Percentiles rank a stretch among this genome's conserved stretches.
These are phyloP conservation scores for Phytophthora syringae DNA, from an alignment of 352 stramenopile genomes.

Conservation along the genomic window DNA sequence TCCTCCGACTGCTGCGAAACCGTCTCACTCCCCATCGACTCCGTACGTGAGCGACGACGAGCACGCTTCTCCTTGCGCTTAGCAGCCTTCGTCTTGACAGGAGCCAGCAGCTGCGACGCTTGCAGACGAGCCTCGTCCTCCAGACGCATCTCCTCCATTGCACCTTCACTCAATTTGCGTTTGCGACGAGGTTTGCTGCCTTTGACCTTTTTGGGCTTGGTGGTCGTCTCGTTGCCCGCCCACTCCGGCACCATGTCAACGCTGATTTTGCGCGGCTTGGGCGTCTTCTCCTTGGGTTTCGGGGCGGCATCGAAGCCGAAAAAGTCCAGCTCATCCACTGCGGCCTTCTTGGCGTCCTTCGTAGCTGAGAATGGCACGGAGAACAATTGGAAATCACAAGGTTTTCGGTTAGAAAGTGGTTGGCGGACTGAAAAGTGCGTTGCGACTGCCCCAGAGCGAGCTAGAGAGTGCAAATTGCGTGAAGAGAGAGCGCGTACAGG, in stretches of 20 bases:
- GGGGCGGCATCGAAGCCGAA: conserved; percentile 71
- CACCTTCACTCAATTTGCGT: conserved; percentile 85
- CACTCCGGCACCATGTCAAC: conserved; percentile 73
- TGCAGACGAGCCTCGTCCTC: conserved; percentile 72
- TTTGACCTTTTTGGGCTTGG: conserved; percentile 48
- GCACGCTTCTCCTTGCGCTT: conserved; percentile 56
- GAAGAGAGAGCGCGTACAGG: conserved; percentile 14
- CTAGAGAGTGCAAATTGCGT: conserved; percentile 6
- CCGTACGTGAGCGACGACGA: conserved; percentile 45
- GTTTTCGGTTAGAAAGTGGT: conserved; percentile 3
- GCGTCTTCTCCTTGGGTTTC: conserved; percentile 40
- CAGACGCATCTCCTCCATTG: conserved; percentile 71
- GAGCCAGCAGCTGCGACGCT: conserved; percentile 70
- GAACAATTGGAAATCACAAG: conserved; percentile 8
- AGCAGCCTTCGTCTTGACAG: conserved; percentile 46
- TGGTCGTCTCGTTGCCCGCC: conserved; percentile 54
- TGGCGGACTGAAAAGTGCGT: background rate
- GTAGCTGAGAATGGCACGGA: conserved; percentile 10
- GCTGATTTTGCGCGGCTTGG: conserved; percentile 67
- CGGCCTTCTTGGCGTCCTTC: conserved; percentile 27
- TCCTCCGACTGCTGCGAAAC: conserved; percentile 13
- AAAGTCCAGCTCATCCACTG: conserved; percentile 74
- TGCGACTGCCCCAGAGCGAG: conserved; percentile 11
- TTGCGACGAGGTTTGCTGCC: conserved; percentile 82
- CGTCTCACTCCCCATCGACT: conserved; percentile 46